A percentile compares a stretch with the other conserved stretches of the same genome.
Evolutionary conservation across 352 stramenopile species (phyloP).

Genomic region (Phytopythium montanum): DNA sequence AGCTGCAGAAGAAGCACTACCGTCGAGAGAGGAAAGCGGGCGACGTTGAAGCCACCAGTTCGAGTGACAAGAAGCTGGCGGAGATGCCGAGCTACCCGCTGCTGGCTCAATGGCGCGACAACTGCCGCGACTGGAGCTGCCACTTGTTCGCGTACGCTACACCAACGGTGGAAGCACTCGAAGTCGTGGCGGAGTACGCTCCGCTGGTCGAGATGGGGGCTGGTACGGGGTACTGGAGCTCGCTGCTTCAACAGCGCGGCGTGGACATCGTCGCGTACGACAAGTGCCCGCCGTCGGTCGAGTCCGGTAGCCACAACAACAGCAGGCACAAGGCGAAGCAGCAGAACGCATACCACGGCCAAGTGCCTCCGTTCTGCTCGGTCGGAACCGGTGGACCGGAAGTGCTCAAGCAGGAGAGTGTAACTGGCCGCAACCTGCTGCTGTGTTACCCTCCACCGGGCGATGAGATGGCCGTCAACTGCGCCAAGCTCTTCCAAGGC

Average conservation of each 20-base stretch:
- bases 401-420: constrained; percentile 36
- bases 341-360: constrained; percentile 56
- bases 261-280: constrained; percentile 80
- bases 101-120: constrained; percentile 71
- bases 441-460: constrained; percentile 69
- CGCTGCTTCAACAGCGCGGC: constrained; percentile 51
- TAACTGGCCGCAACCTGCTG: constrained; percentile 45
- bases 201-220: constrained; percentile 88
- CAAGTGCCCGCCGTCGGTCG: constrained; percentile 35
- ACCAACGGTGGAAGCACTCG: constrained; percentile 48
- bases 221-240: constrained; percentile 89
- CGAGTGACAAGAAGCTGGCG: constrained; percentile 11
- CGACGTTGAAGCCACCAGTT: not conserved
- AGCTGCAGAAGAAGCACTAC: constrained; percentile 62
- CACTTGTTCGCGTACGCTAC: constrained; percentile 75
- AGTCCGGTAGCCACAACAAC: not conserved
- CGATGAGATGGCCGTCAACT: constrained; percentile 57
- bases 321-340: constrained; percentile 12
- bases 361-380: constrained; percentile 60
- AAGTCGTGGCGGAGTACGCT: constrained; percentile 40
- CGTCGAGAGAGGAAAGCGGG: constrained; percentile 33
- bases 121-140: constrained; percentile 72
- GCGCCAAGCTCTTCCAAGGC: constrained; percentile 59
- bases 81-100: constrained; percentile 66
- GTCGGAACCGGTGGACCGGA: constrained; percentile 55